Base-by-base conservation (phyloP, 345 rosid genomes). In the Mangifera indica region DNA sequence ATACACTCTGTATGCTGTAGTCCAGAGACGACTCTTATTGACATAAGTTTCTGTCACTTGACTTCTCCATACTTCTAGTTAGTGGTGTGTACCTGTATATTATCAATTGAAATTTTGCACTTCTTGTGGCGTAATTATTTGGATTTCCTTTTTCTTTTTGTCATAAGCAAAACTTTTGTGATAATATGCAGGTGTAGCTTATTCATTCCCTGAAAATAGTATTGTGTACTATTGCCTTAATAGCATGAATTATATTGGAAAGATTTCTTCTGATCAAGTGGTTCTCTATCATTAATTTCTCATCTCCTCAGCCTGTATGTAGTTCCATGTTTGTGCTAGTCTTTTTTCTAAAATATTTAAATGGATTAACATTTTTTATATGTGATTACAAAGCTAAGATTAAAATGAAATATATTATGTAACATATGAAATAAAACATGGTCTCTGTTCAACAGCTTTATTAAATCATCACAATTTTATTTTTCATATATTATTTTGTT, bases 1-100 rank as follows among this genome's bases (percentile, higher is more conserved):
- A 46, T n/a, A 34, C 42, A 61, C 63, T 66, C 56, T 65, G 24
- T 52, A 46, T 70, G 20, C 12, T 26, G 58, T 54, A 65, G 20
- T 24, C 44, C 42, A 11, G 48, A 32, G 32, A 29, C 14, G 49
- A 52, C 14, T 10, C 22, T 60, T 34, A 48, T 32, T 51, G 8
- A 49, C 52, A 51, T 32, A 4, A 18, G 55, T 44, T 60, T 42
- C n/a, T 42, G 32, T 46, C 45, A 56, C 24, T 44, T 42, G 52
- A 24, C 10, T 14, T 37, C 34, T 69, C 8, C 34, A 40, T 58
- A 44, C 10, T 25, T 34, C 22, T 69, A 37, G 20, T 58, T 69
- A 57, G 26, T 34, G 42, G 29, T 48, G 12, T 69, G 54, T 45
- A 10, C 13, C 12, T 63, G 37, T 24, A 45, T 46, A 8, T 45